Conservation (phyloP, 768 basidiomycete genomes). For the Grammothele lineata region DNA sequence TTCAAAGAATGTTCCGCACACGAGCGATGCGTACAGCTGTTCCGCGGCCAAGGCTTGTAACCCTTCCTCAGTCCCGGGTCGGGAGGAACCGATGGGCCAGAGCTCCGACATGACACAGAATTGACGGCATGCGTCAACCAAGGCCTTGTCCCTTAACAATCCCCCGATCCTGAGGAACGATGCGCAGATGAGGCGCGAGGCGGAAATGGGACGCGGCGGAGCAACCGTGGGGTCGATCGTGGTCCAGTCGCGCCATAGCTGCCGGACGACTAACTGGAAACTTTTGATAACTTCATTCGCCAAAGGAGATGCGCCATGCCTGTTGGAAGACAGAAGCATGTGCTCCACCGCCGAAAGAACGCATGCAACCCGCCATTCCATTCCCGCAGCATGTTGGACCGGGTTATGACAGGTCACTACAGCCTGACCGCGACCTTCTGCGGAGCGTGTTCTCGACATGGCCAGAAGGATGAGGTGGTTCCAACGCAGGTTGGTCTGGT, state of each 20-base stretch:
- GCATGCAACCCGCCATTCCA: constrained; percentile 18
- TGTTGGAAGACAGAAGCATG: no score
- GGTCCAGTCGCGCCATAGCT: constrained; percentile 34
- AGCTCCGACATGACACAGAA: background rate
- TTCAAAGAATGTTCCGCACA: constrained; percentile 10
- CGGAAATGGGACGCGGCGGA: constrained; percentile 2
- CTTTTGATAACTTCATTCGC: no score
- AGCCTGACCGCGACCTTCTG: background rate
- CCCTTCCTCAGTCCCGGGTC: background rate
- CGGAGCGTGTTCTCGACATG: constrained; percentile 1
- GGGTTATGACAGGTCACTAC: background rate
- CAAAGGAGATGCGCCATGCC: no score
- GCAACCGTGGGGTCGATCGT: background rate
- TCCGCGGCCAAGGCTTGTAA: constrained; percentile 8
- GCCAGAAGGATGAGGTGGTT: constrained; percentile 12
- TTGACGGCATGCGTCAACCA: constrained; percentile 9
- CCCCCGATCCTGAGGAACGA: constrained; percentile 21
- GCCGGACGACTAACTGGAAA: constrained; percentile 7
- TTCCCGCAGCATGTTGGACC: constrained; percentile 4
- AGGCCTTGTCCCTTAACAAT: constrained; percentile 2
- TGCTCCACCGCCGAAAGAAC: constrained; percentile 9
- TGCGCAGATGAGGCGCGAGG: constrained; percentile 10
- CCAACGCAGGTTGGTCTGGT: constrained; percentile 4
- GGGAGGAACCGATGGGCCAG: constrained; percentile 1
- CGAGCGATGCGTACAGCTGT: constrained; percentile 11